A percentile compares a stretch with the other conserved stretches of the same genome.
Evolutionary conservation across 1,284 basidiomycete genomes (phyloP).

Genomic region (Baeospora myosura): DNA sequence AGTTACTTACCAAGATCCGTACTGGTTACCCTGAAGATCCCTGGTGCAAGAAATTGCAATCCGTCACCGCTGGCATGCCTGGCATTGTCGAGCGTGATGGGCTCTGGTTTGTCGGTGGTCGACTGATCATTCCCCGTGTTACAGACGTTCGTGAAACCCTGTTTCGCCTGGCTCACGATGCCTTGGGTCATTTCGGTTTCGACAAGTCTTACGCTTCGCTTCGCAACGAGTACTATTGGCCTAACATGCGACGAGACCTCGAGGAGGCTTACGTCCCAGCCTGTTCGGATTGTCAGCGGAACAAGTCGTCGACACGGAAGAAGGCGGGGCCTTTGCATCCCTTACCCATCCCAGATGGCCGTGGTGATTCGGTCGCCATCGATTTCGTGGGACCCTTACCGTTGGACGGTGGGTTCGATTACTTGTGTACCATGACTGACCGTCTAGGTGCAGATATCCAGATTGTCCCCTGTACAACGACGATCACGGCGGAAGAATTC

Average conservation of each 20-base stretch:
- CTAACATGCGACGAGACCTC: slow-evolving; percentile 21
- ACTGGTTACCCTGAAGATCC: slow-evolving; percentile 22
- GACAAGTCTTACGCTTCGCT: slow-evolving; percentile 21
- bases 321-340: slow-evolving; percentile 18
- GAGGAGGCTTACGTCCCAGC: slow-evolving; percentile 13
- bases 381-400: slow-evolving; percentile 23
- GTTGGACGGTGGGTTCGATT: slow-evolving; percentile 13
- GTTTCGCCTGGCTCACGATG: slow-evolving; percentile 20
- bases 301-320: slow-evolving; percentile 10
- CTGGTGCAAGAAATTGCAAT: slow-evolving; percentile 20
- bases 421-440: slow-evolving; percentile 28
- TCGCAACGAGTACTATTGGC: slow-evolving; percentile 25
- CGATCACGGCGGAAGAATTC: neutral
- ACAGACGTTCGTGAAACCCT: slow-evolving; percentile 12
- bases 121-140: slow-evolving; percentile 24
- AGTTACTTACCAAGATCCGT: slow-evolving; percentile 18
- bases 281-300: slow-evolving; percentile 22
- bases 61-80: slow-evolving; percentile 10
- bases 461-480: neutral
- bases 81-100: slow-evolving; percentile 12
- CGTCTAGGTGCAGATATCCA: neutral
- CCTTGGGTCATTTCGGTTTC: slow-evolving; percentile 22
- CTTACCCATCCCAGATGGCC: slow-evolving; percentile 16
- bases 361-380: slow-evolving; percentile 14
- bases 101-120: slow-evolving; percentile 22